Evolutionary conservation across 208 protist species (phyloP).

Genomic region (Trypanosomatidae sp.): DNA sequence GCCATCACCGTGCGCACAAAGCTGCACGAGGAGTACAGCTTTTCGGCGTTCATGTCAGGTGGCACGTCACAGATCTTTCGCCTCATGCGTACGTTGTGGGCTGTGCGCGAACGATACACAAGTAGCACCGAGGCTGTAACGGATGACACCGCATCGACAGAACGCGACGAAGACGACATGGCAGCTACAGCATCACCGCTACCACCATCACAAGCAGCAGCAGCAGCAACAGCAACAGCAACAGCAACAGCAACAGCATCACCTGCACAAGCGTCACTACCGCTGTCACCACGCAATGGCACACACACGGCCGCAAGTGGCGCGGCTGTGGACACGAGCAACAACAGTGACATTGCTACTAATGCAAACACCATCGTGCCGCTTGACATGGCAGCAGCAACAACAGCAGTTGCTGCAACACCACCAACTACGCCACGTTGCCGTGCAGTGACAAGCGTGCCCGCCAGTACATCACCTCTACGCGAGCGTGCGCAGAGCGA

Average conservation of each 20-base stretch:
- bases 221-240: not conserved
- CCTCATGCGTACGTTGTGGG: constrained; percentile 33
- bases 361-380: not conserved
- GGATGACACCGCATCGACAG: not conserved
- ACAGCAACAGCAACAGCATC: not conserved
- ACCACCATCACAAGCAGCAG: not conserved
- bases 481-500: too few species aligned
- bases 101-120: constrained; percentile 25
- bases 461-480: too few species aligned
- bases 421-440: too few species aligned
- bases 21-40: constrained; percentile 9
- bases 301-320: too few species aligned
- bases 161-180: not conserved
- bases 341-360: not conserved
- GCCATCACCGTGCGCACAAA: constrained; percentile 16
- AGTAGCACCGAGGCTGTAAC: constrained; percentile 1
- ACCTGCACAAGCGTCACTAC: too few species aligned
- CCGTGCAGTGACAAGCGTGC: too few species aligned
- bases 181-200: too few species aligned
- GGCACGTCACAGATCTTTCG: constrained; percentile 24
- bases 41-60: constrained; percentile 31
- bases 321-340: not conserved
- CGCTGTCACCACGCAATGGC: too few species aligned
- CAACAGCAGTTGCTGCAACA: constrained; percentile 1
- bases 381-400: not conserved